Conservation (phyloP, 2,329 filamentous ascomycete species). For the Dactylellina parvicollis region DNA sequence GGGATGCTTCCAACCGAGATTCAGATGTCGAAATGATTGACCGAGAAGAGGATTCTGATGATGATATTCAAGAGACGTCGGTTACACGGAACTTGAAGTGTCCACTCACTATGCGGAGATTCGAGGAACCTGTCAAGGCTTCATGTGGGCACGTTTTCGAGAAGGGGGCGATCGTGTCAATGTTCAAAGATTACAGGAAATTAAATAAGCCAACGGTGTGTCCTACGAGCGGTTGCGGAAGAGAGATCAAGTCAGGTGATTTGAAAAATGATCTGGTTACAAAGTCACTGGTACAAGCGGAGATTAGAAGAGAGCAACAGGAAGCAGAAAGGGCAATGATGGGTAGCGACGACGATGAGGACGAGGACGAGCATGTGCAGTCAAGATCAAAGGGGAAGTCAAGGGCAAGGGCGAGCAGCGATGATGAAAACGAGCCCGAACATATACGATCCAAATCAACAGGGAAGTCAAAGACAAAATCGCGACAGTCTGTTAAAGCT, state of each 20-base stretch:
- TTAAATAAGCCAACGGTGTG: slow-evolving; percentile 33
- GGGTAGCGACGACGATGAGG: slow-evolving; percentile 14
- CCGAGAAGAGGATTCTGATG: slow-evolving; percentile 30
- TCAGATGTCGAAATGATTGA: slow-evolving; percentile 35
- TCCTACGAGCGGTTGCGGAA: slow-evolving; percentile 34
- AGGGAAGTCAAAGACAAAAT: slow-evolving; percentile 4
- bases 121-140: slow-evolving; percentile 44
- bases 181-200: slow-evolving; percentile 34
- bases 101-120: slow-evolving; percentile 35
- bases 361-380: not conserved
- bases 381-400: slow-evolving; percentile 17
- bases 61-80: slow-evolving; percentile 41
- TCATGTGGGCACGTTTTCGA: slow-evolving; percentile 39
- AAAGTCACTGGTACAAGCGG: slow-evolving; percentile 25
- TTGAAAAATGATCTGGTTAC: slow-evolving; percentile 35
- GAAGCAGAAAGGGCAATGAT: slow-evolving; percentile 16
- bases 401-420: slow-evolving; percentile 7
- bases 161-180: slow-evolving; percentile 12
- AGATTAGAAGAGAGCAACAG: slow-evolving; percentile 15
- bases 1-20: not conserved
- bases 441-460: slow-evolving; percentile 1
- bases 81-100: slow-evolving; percentile 36
- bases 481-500: not conserved
- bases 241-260: slow-evolving; percentile 16
- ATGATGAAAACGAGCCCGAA: slow-evolving; percentile 8